Percentiles rank a stretch among this genome's conserved stretches.
Conservation (phyloP, 2,329 filamentous ascomycete genomes). For the Xylaria sp. region DNA sequence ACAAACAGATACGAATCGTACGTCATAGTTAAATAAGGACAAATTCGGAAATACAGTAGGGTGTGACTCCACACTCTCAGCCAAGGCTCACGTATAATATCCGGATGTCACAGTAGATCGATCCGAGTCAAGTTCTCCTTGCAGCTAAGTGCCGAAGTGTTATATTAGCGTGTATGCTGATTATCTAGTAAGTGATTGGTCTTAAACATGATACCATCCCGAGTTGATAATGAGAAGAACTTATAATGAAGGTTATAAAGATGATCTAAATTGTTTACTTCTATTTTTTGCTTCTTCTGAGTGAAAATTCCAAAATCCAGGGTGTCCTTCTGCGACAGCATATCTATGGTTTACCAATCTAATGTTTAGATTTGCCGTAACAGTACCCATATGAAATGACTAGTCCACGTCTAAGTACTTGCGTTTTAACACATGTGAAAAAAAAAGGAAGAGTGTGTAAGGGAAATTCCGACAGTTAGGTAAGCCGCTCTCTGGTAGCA, state of each 20-base stretch:
- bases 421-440: background rate
- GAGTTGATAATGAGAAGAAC: no score
- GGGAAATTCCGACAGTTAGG: background rate
- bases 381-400: background rate
- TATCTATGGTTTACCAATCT: background rate
- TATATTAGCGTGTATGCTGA: background rate
- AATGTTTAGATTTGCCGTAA: background rate
- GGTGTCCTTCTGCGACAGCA: background rate
- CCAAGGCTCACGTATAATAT: no score
- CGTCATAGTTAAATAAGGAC: background rate
- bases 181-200: background rate
- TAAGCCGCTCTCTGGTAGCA: background rate
- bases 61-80: background rate
- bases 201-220: no score
- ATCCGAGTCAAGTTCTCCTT: background rate
- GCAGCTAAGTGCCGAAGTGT: background rate
- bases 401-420: background rate
- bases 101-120: background rate
- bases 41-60: background rate
- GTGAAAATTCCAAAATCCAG: background rate
- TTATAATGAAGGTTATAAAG: background rate
- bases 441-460: background rate
- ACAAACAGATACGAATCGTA: background rate
- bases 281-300: background rate
- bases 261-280: background rate